These are phyloP conservation scores for Lathyrus sativus DNA, from an alignment of 306 rosid species.

Conservation along the genomic window DNA sequence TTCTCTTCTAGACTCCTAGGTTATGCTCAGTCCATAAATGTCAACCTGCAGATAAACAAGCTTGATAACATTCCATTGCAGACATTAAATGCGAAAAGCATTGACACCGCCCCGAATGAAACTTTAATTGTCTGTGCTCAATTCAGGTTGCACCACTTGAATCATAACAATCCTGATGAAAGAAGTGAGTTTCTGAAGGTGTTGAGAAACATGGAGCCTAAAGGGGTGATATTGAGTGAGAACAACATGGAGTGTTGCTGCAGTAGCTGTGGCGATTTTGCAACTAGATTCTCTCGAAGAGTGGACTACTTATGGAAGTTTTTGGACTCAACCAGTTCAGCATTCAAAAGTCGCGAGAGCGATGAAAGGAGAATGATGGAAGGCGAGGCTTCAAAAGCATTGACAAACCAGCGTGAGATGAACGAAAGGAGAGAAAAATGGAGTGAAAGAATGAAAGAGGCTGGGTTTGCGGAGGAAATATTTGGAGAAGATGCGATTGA, in stretches of 20 bases:
- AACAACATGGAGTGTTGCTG: slow-evolving; percentile 84
- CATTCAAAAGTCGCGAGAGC: slow-evolving; percentile 79
- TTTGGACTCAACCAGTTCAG: slow-evolving; percentile 76
- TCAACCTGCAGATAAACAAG: slow-evolving; percentile 69
- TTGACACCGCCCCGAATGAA: slow-evolving; percentile 55
- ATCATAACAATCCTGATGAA: slow-evolving; percentile 63
- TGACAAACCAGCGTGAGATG: slow-evolving; percentile 68
- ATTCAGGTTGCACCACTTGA: slow-evolving; percentile 74
- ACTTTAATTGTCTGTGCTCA: slow-evolving; percentile 73
- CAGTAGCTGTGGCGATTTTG: slow-evolving; percentile 66
- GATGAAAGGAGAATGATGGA: slow-evolving; percentile 88
- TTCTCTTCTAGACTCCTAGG: slow-evolving; percentile 62
- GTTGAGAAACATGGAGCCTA: slow-evolving; percentile 63
- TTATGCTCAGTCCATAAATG: slow-evolving; percentile 66
- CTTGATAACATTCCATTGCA: slow-evolving; percentile 60
- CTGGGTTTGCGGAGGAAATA: slow-evolving; percentile 58
- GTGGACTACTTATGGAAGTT: slow-evolving; percentile 83
- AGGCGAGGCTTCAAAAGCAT: slow-evolving; percentile 81
- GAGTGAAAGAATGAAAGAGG: slow-evolving; percentile 77
- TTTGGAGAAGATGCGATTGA: slow-evolving; percentile 74
- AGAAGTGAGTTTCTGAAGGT: slow-evolving; percentile 59
- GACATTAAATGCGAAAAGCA: slow-evolving; percentile 46
- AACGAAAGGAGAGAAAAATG: slow-evolving; percentile 80
- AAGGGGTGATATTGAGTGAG: slow-evolving; percentile 72
- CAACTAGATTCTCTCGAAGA: slow-evolving; percentile 52